Evolutionary conservation across 192 early-diverging fungal species (phyloP).

Genomic region (Spinellus fusiger): DNA sequence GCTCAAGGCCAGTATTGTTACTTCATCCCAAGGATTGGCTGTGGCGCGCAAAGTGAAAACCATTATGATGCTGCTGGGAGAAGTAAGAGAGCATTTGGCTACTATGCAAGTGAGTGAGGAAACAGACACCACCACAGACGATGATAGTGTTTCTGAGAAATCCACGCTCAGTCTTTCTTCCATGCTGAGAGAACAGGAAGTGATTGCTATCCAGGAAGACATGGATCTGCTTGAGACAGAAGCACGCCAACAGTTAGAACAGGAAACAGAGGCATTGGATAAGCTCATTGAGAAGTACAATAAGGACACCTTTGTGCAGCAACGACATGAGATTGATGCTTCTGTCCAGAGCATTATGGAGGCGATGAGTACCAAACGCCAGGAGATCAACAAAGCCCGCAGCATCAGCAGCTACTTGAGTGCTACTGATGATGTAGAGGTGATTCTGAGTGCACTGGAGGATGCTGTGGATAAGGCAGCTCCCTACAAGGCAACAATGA

Average conservation of each 20-base stretch:
- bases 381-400: constrained; percentile 19
- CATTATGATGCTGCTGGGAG: constrained; percentile 11
- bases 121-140: not conserved
- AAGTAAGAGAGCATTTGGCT: constrained; percentile 10
- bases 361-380: constrained; percentile 23
- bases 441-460: constrained; percentile 29
- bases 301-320: constrained; percentile 23
- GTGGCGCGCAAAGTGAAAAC: constrained; percentile 19
- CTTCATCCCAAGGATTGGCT: not conserved
- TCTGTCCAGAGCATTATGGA: constrained; percentile 15
- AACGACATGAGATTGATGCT: constrained; percentile 27
- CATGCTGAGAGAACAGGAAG: constrained; percentile 12
- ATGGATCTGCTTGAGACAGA: constrained; percentile 7
- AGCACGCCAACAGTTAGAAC: not conserved
- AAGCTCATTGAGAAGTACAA: not conserved
- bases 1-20: constrained; percentile 5
- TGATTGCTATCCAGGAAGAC: not conserved
- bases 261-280: constrained; percentile 2
- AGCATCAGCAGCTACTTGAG: constrained; percentile 27
- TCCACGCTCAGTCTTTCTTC: not conserved
- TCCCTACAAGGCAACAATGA: constrained; percentile 8
- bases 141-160: not conserved
- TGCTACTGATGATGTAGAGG: constrained; percentile 31
- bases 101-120: not conserved
- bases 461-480: constrained; percentile 28